Conservation (phyloP, 1,284 basidiomycete species). For the Athelia psychrophila region DNA sequence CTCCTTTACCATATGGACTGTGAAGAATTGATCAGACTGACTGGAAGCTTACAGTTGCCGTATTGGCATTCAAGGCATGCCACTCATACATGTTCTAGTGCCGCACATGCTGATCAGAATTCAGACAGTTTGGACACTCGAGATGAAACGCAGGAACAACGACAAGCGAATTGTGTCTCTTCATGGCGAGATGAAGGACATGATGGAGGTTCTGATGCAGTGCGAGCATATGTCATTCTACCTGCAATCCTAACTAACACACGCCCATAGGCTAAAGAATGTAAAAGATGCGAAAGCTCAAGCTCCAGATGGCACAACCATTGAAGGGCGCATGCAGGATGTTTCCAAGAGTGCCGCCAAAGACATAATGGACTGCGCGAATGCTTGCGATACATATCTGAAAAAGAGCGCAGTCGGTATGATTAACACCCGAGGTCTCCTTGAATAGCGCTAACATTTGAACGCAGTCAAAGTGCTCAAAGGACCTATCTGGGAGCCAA, state of each 20-base stretch:
- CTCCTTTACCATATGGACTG: background rate
- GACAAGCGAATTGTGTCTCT: slow-evolving; percentile 10
- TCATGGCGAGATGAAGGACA: slow-evolving; percentile 11
- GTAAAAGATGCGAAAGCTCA: slow-evolving; percentile 3
- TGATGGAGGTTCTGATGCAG: slow-evolving; percentile 11
- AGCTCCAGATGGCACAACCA: slow-evolving; percentile 4
- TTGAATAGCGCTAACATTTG: background rate
- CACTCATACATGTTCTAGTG: too few species aligned
- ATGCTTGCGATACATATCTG: slow-evolving; percentile 12
- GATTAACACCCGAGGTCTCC: slow-evolving; percentile 1
- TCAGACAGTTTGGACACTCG: slow-evolving; percentile 10
- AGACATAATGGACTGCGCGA: slow-evolving; percentile 14
- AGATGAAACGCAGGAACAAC: slow-evolving; percentile 12
- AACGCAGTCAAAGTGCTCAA: slow-evolving; percentile 14
- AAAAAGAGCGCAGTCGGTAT: slow-evolving; percentile 18
- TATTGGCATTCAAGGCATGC: slow-evolving; percentile 13
- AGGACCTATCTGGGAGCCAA: slow-evolving; percentile 8
- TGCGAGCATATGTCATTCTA: background rate
- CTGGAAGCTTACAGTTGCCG: slow-evolving; percentile 8
- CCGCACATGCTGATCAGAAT: too few species aligned
- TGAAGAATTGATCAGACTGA: background rate
- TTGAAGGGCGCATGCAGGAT: slow-evolving; percentile 10
- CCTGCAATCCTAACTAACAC: background rate
- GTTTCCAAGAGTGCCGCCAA: slow-evolving; percentile 6
- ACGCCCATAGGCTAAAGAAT: slow-evolving; percentile 2